Evolutionary conservation across 495 filamentous ascomycete genomes (phyloP).

Genomic region (Daldinia concentrica): DNA sequence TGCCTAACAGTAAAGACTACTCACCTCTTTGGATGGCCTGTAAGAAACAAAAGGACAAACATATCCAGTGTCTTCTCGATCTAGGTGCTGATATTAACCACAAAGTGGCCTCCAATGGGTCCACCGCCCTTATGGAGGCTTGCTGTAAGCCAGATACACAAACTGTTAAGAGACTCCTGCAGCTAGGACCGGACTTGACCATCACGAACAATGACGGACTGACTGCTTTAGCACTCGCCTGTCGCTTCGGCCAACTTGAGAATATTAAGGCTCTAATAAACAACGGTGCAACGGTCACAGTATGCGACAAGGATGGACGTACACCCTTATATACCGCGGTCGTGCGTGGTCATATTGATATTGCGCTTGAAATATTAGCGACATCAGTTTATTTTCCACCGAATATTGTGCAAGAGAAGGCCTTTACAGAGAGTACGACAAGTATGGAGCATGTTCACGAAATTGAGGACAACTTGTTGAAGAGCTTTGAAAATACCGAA

Average conservation of each 20-base stretch:
- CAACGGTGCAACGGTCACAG: not conserved
- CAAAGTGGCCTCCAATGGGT: not conserved
- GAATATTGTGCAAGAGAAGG: not conserved
- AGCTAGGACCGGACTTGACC: conserved; percentile 3
- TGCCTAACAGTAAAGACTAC: not conserved
- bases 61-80: conserved; percentile 1
- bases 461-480: conserved; percentile 1
- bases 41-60: not conserved
- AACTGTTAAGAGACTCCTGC: not conserved
- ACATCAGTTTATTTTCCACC: conserved; percentile 7
- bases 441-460: not conserved
- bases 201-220: no score
- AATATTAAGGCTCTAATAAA: no score
- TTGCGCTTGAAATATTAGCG: conserved; percentile 20
- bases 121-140: conserved; percentile 18
- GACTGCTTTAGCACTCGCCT: no score
- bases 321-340: conserved; percentile 19
- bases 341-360: not conserved
- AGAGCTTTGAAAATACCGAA: not conserved
- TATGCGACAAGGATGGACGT: conserved; percentile 1
- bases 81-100: conserved; percentile 10
- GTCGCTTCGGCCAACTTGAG: no score
- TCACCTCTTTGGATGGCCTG: conserved; percentile 15
- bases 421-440: not conserved
- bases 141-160: not conserved